Evolutionary conservation across 805 yeast species (phyloP).

Genomic region (Pichia heedii): DNA sequence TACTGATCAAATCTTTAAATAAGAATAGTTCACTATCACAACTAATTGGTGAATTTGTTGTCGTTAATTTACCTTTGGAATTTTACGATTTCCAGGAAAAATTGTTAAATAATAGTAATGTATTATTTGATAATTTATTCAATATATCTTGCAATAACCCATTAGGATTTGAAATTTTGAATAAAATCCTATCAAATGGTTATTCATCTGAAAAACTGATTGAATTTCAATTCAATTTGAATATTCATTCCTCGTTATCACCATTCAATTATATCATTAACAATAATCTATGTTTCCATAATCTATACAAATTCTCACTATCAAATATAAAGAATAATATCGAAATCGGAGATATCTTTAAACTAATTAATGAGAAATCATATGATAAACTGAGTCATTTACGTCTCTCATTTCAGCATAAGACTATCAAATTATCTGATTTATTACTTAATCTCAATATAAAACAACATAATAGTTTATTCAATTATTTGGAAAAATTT

Average conservation of each 20-base stretch:
- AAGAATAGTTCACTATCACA: too few relatives aligned
- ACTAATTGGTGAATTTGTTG: constrained; percentile 7
- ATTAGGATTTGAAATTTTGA: constrained; percentile 9
- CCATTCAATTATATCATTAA: constrained; percentile 1
- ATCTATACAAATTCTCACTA: constrained; percentile 8
- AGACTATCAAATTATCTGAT: constrained; percentile 5
- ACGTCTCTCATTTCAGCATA: constrained; percentile 1
- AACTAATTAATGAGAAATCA: not conserved
- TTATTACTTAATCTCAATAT: too few relatives aligned
- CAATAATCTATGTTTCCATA: not conserved
- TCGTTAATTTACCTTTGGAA: constrained; percentile 19
- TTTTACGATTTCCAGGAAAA: constrained; percentile 24
- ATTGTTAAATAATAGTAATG: too few relatives aligned
- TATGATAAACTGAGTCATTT: constrained; percentile 1
- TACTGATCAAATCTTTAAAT: constrained; percentile 2
- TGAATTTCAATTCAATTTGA: constrained; percentile 4
- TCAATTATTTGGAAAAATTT: too few relatives aligned
- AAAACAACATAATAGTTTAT: too few relatives aligned
- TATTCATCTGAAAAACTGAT: constrained; percentile 4
- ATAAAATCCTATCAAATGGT: constrained; percentile 4
- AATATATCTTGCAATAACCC: too few relatives aligned
- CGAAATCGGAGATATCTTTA: constrained; percentile 2
- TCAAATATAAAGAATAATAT: constrained; percentile 11
- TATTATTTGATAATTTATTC: too few relatives aligned
- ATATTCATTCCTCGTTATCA: not conserved